Base-by-base conservation (phyloP, 2,329 filamentous ascomycete genomes). In the Aspergillus fumigatiaffinis region DNA sequence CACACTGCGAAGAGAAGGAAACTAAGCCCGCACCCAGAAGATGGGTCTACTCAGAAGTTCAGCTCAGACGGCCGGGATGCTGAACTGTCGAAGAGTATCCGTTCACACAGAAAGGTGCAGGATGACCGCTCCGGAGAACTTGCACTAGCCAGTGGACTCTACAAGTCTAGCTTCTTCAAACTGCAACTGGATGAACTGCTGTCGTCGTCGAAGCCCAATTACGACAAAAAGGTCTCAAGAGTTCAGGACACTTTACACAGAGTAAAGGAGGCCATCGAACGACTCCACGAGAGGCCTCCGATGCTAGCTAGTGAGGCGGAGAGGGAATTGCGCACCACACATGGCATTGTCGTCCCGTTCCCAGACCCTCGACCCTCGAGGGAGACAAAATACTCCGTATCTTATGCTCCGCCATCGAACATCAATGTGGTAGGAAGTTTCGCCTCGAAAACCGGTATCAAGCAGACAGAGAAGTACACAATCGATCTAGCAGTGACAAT, bases 401-500 rank as follows among this genome's bases (percentile, higher is more conserved):
- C 87, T 42, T 96, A 91, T 72, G 82, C 82, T 49, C 88, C 85
- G 68, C 93, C 94, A 2, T 76, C 84, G 7, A 87, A 87, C 64
- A 86, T 94, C 74, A 96, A 96, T 68, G 88, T 96, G 25, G 88
- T 93, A 32, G 94, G 94, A 51, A 96, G 92, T 74, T 93, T 95
- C 77, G 84, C 89, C 10, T 80, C 90, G 52, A 88, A 85, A 72
- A 92, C 87, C 2, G 88, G 91, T 74, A 79, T 86, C 57, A 89
- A 88, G 66, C 80, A 81, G 26, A 63, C 74, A 76, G 51, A 73
- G 72, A 59, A 60, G 26, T 76, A 87, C 26, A 80, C 83, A 17
- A 81, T 97, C 58, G 93, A 97, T 73, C 84, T 97, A 82, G 86
- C 93, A 5, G 85, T 96, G 17, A 89, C 89, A 50, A 95, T 99